Evolutionary conservation across 1,284 basidiomycete species (phyloP).

Genomic region (Lignosus rhinocerotis): DNA sequence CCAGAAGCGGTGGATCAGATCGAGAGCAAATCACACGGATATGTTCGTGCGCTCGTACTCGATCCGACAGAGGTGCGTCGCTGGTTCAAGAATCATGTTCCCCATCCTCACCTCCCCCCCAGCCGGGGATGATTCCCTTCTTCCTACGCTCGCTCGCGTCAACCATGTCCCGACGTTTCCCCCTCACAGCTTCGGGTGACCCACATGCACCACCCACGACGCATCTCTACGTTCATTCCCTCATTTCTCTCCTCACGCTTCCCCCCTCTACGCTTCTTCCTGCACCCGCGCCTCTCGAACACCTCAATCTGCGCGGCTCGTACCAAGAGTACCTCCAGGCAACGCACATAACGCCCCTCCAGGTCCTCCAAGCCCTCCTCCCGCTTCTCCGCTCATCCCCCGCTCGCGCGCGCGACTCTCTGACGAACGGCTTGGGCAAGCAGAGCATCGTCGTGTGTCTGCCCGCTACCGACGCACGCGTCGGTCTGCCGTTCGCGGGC

Average conservation of each 20-base stretch:
- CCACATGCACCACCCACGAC: conserved; percentile 66
- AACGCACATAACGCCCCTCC: conserved; percentile 73
- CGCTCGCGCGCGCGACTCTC: conserved; percentile 46
- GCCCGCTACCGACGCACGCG: conserved; percentile 64
- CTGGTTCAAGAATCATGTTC: neutral
- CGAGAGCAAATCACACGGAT: conserved; percentile 68
- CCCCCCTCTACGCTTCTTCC: conserved; percentile 39
- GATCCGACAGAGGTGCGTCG: conserved; percentile 68
- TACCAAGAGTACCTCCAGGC: conserved; percentile 71
- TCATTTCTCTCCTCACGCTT: conserved; percentile 71
- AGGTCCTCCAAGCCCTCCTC: conserved; percentile 72
- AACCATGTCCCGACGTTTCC: conserved; percentile 79
- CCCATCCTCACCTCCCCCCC: neutral
- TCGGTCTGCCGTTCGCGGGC: conserved; percentile 69
- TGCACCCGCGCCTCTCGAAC: conserved; percentile 63
- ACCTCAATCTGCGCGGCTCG: conserved; percentile 58
- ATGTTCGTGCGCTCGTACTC: conserved; percentile 75
- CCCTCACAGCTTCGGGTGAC: conserved; percentile 73
- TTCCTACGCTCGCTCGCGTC: conserved; percentile 80
- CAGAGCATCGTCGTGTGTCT: conserved; percentile 72
- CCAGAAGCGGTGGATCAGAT: conserved; percentile 62
- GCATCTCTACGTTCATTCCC: conserved; percentile 67
- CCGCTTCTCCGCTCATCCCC: conserved; percentile 69
- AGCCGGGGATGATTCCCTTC: conserved; percentile 69
- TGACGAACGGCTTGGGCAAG: conserved; percentile 42